phyloP scores from a whole-genome alignment of 495 filamentous ascomycete species.

The Talaromyces adpressus region DNA sequence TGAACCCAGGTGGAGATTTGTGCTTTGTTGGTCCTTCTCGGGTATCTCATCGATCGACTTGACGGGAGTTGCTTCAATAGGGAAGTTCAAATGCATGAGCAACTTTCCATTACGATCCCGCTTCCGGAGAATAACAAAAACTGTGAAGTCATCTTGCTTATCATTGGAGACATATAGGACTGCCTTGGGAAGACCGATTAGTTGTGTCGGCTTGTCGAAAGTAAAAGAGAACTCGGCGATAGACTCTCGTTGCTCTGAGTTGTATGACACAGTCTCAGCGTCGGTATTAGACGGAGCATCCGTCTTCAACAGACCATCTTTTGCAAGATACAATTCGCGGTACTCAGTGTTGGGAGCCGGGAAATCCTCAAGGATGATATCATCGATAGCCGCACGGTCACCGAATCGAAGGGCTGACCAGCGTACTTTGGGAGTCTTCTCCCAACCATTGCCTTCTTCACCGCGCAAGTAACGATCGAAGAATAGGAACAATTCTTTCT shows the following conservation, averaged over 20 bases:
- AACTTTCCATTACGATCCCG: constrained; percentile 24
- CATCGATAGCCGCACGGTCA: constrained; percentile 15
- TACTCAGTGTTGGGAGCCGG: constrained; percentile 26
- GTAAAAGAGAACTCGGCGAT: constrained; percentile 25
- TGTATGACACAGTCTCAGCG: constrained; percentile 11
- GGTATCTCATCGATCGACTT: constrained; percentile 28
- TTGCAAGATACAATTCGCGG: constrained; percentile 17
- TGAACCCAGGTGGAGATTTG: constrained; percentile 23
- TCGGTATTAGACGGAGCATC: neutral
- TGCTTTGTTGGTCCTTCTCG: constrained; percentile 15
- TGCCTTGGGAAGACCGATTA: constrained; percentile 31
- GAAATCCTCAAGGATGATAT: constrained; percentile 23
- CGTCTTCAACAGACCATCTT: constrained; percentile 6
- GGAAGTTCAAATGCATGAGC: constrained; percentile 28
- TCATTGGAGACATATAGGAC: constrained; percentile 34
- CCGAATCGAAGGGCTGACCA: constrained; percentile 21
- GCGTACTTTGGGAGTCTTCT: constrained; percentile 30
- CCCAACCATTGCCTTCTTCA: constrained; percentile 31
- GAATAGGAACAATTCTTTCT: constrained; percentile 24
- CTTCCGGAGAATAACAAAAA: constrained; percentile 34
- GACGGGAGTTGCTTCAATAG: constrained; percentile 18
- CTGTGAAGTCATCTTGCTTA: constrained; percentile 30
- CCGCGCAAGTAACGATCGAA: constrained; percentile 34
- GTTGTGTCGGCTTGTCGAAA: constrained; percentile 17
- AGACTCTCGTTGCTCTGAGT: constrained; percentile 17